These are phyloP conservation scores for Aspergillus vadensis DNA, from an alignment of 2,329 filamentous ascomycete species.

Conservation along the genomic window DNA sequence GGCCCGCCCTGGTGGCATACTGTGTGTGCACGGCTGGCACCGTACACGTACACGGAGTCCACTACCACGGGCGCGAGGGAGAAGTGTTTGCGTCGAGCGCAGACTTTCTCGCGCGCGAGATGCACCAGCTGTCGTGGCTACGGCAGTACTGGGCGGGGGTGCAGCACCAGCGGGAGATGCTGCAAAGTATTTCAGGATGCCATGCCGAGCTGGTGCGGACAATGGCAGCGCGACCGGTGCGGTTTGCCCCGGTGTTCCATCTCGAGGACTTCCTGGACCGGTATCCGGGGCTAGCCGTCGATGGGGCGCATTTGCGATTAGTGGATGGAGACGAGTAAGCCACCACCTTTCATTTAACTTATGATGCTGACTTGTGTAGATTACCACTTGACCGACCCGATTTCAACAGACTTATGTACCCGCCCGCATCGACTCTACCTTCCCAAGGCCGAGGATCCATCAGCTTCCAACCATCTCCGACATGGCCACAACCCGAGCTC, in stretches of 20 bases:
- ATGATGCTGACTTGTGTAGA: neutral
- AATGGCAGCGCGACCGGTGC: conserved; percentile 66
- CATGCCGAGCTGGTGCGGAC: conserved; percentile 79
- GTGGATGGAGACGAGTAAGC: conserved; percentile 63
- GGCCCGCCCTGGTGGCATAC: conserved; percentile 84
- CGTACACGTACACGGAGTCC: conserved; percentile 81
- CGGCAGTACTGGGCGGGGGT: conserved; percentile 75
- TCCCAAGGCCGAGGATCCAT: conserved; percentile 24
- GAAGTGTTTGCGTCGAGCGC: conserved; percentile 65
- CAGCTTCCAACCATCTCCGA: conserved; percentile 25
- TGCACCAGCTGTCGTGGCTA: conserved; percentile 76
- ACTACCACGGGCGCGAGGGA: conserved; percentile 68
- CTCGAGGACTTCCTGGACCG: conserved; percentile 86
- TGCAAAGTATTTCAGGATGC: conserved; percentile 76
- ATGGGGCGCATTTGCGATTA: conserved; percentile 73
- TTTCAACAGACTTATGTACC: conserved; percentile 22
- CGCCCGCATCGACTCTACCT: conserved; percentile 12
- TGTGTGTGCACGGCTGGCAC: conserved; percentile 85
- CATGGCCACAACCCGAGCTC: conserved; percentile 21
- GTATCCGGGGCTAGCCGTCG: conserved; percentile 71
- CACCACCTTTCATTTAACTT: neutral
- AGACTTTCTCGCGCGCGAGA: conserved; percentile 74
- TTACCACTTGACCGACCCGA: conserved; percentile 18
- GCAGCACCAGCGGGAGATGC: conserved; percentile 76
- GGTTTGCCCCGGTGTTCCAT: conserved; percentile 78